These are phyloP conservation scores for Dysphania ambrosioides DNA, from an alignment of 148 eudicot species.

Conservation along the genomic window DNA sequence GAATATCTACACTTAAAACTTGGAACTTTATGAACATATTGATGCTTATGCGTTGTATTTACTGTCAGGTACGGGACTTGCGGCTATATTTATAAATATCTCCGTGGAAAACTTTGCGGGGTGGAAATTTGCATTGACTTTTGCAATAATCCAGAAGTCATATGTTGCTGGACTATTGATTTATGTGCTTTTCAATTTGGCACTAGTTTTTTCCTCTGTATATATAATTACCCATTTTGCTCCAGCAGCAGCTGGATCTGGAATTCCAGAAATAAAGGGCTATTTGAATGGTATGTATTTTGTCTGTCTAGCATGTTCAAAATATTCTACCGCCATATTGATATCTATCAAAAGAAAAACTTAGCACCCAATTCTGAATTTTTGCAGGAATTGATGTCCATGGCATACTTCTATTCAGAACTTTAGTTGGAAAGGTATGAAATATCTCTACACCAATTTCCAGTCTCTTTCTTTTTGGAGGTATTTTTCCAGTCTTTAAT, in stretches of 20 bases:
- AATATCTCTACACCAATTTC: slow-evolving; percentile 12
- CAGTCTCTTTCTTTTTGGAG: background rate
- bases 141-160: slow-evolving; percentile 83
- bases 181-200: slow-evolving; percentile 74
- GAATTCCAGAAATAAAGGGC: slow-evolving; percentile 98
- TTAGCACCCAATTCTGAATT: slow-evolving; percentile 10
- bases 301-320: slow-evolving; percentile 6
- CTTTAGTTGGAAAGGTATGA: slow-evolving; percentile 87
- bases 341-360: slow-evolving; percentile 11
- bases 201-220: slow-evolving; percentile 78
- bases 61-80: slow-evolving; percentile 82
- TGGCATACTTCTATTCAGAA: slow-evolving; percentile 92
- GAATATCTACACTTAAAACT: background rate
- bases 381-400: slow-evolving; percentile 83
- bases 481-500: no score
- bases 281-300: slow-evolving; percentile 79
- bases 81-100: slow-evolving; percentile 91
- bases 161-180: slow-evolving; percentile 83
- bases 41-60: slow-evolving; percentile 14
- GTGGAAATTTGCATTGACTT: slow-evolving; percentile 92
- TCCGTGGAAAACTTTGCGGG: slow-evolving; percentile 99
- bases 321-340: background rate
- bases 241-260: slow-evolving; percentile 98
- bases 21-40: background rate
- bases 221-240: slow-evolving; percentile 87